A percentile compares a stretch with the other conserved stretches of the same genome.
Evolutionary conservation across 768 basidiomycete genomes (phyloP).

Genomic region (Termitomyces sp.): DNA sequence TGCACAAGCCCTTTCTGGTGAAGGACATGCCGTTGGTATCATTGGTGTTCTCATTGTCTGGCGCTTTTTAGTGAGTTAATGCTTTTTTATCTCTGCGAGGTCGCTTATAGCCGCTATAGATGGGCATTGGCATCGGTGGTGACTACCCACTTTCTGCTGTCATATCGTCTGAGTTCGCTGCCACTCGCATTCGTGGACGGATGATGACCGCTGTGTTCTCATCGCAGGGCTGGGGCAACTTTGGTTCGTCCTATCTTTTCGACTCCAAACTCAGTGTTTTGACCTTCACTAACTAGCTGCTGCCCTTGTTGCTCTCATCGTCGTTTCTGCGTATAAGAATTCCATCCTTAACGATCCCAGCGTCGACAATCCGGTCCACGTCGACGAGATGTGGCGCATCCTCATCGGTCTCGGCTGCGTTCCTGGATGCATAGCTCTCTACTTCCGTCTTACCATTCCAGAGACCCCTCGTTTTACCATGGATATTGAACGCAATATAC

Average conservation of each 20-base stretch:
- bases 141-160: constrained; percentile 85
- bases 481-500: constrained; percentile 84
- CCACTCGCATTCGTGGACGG: constrained; percentile 69
- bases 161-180: constrained; percentile 86
- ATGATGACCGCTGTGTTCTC: constrained; percentile 91
- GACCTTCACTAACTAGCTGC: constrained; percentile 37
- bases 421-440: constrained; percentile 75
- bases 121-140: constrained; percentile 83
- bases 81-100: background rate
- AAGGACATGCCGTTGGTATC: constrained; percentile 60
- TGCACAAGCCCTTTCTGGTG: constrained; percentile 70
- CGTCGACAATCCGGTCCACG: constrained; percentile 31
- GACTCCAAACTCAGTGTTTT: background rate
- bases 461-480: constrained; percentile 90
- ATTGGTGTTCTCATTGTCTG: constrained; percentile 77
- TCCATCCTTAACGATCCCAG: constrained; percentile 37
- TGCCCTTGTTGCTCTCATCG: constrained; percentile 57
- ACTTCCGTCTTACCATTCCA: constrained; percentile 90
- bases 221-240: constrained; percentile 83
- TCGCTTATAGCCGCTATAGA: constrained; percentile 25
- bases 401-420: constrained; percentile 86
- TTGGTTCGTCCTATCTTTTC: constrained; percentile 36
- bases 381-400: constrained; percentile 83
- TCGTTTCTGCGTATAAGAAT: constrained; percentile 64
- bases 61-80: constrained; percentile 57